Conservation (phyloP, 352 stramenopile genomes). For the Blastocystis sp. region DNA sequence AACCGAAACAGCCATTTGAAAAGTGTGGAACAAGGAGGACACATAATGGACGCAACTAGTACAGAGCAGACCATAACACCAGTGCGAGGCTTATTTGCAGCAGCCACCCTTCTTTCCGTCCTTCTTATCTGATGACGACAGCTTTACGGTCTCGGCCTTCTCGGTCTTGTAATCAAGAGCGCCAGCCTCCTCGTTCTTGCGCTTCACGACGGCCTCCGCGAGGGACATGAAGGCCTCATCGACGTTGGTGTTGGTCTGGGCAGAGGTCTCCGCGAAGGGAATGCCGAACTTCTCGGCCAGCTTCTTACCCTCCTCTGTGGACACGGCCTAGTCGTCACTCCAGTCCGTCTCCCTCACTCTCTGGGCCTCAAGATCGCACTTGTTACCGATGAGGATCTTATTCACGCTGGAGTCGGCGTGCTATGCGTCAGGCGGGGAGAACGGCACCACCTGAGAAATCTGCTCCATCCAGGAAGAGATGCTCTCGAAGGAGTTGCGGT, state of each 20-base stretch:
- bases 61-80: background rate
- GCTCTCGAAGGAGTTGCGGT: constrained; percentile 92
- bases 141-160: constrained; percentile 66
- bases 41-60: constrained; percentile 58
- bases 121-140: constrained; percentile 62
- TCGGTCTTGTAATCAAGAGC: constrained; percentile 66
- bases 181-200: constrained; percentile 59
- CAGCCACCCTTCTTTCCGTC: constrained; percentile 67
- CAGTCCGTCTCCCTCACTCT: constrained; percentile 77
- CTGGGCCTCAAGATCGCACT: constrained; percentile 95
- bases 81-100: constrained; percentile 41
- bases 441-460: constrained; percentile 78
- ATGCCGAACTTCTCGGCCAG: constrained; percentile 87
- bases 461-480: constrained; percentile 95
- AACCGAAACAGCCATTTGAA: constrained; percentile 66
- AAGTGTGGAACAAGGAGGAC: background rate
- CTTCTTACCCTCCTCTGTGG: constrained; percentile 87
- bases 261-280: constrained; percentile 90
- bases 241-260: constrained; percentile 92
- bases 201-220: constrained; percentile 65
- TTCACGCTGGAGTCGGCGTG: constrained; percentile 98
- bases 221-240: constrained; percentile 76
- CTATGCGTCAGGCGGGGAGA: constrained; percentile 77
- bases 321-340: constrained; percentile 79
- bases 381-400: constrained; percentile 99